Evolutionary conservation across 2,329 filamentous ascomycete species (phyloP).

Genomic region (Pseudofabraea citricarpa): DNA sequence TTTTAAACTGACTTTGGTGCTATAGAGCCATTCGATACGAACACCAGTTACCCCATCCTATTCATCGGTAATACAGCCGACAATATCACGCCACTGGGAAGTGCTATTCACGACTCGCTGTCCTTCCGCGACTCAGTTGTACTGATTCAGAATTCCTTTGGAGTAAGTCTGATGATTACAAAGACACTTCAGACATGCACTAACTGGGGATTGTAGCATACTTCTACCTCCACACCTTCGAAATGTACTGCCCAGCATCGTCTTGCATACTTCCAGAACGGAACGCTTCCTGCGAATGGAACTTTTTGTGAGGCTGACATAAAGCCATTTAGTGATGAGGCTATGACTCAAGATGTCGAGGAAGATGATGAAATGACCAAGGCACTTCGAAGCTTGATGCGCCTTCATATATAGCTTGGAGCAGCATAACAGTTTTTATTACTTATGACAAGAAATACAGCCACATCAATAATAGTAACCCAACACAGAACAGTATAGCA

Average conservation of each 20-base stretch:
- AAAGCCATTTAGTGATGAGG: constrained; percentile 31
- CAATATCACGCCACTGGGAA: constrained; percentile 24
- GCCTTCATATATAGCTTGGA: too few species aligned
- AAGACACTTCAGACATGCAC: too few species aligned
- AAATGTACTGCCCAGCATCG: constrained; percentile 30
- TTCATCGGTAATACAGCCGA: constrained; percentile 26
- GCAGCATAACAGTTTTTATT: too few species aligned
- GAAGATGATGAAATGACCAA: background rate
- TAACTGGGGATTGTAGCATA: too few species aligned
- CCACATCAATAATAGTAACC: too few species aligned
- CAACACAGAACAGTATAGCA: too few species aligned
- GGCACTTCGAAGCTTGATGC: background rate
- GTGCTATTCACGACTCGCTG: constrained; percentile 22
- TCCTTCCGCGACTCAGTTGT: constrained; percentile 38
- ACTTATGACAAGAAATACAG: too few species aligned
- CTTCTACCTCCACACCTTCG: constrained; percentile 31
- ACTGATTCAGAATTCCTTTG: constrained; percentile 43
- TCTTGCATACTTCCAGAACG: constrained; percentile 34
- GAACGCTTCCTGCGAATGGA: constrained; percentile 36
- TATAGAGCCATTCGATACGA: constrained; percentile 16
- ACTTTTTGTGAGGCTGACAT: constrained; percentile 43
- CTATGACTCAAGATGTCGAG: background rate
- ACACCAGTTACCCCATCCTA: constrained; percentile 26
- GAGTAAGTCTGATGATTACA: constrained; percentile 39
- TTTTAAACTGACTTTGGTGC: too few species aligned